phyloP scores from a whole-genome alignment of 176 grass and related monocot species.

The Echinochloa phyllopogon region DNA sequence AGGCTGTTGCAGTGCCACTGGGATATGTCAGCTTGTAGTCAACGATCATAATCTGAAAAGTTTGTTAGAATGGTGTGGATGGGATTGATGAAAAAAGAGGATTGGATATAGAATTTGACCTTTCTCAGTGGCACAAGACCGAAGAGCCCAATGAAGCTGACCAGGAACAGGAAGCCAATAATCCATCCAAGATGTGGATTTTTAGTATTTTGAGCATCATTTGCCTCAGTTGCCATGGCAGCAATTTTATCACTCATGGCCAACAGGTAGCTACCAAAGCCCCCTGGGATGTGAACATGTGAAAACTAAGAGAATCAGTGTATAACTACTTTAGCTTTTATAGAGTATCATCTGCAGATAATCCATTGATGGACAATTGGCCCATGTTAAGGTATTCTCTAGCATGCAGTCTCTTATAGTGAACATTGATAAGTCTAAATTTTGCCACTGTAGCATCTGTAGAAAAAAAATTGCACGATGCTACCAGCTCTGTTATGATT shows the following conservation, averaged over 20 bases:
- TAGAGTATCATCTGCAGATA: neutral
- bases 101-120: slow-evolving; percentile 26
- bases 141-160: slow-evolving; percentile 65
- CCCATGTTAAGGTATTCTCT: neutral
- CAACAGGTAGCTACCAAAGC: slow-evolving; percentile 51
- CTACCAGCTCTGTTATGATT: neutral
- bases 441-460: neutral
- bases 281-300: slow-evolving; percentile 39
- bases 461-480: neutral
- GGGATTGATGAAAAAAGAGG: neutral
- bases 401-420: neutral
- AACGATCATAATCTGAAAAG: slow-evolving; percentile 65
- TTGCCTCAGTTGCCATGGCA: slow-evolving; percentile 37
- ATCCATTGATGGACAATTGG: neutral
- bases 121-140: slow-evolving; percentile 58
- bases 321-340: neutral
- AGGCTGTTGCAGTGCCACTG: slow-evolving; percentile 67
- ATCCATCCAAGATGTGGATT: slow-evolving; percentile 54
- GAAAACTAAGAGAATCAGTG: neutral
- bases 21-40: slow-evolving; percentile 77
- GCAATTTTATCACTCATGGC: slow-evolving; percentile 58
- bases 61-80: slow-evolving; percentile 29
- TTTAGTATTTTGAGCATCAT: slow-evolving; percentile 53
- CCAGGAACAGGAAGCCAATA: slow-evolving; percentile 58
- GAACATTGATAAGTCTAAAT: neutral